Percentiles rank a stretch among this genome's conserved stretches.
phyloP scores from a whole-genome alignment of 1,284 basidiomycete genomes.

The Macrocybe sp. region DNA sequence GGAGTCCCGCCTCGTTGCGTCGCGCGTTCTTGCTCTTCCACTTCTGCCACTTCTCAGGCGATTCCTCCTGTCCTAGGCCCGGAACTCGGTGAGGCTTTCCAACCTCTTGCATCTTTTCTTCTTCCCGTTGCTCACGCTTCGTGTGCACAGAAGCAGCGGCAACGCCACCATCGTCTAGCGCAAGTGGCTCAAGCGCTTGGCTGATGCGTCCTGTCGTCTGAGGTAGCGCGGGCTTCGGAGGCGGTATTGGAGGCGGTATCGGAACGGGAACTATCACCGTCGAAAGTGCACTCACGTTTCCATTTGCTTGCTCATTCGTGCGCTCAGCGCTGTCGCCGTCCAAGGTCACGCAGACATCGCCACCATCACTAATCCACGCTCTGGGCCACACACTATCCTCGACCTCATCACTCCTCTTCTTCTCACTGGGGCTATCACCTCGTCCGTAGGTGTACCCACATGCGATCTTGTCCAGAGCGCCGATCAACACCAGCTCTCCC shows the following conservation, averaged over 20 bases:
- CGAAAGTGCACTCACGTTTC: too few relatives aligned
- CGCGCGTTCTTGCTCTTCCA: conserved; percentile 4
- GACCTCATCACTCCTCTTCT: conserved; percentile 2
- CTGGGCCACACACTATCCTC: conserved; percentile 11
- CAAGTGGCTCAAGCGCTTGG: too few relatives aligned
- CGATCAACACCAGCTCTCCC: conserved; percentile 10
- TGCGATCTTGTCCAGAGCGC: conserved; percentile 9
- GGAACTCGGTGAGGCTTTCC: background rate
- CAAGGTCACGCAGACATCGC: conserved; percentile 3
- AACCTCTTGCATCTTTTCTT: background rate
- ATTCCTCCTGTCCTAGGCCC: too few relatives aligned
- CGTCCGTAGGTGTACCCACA: conserved; percentile 5
- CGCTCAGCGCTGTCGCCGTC: too few relatives aligned
- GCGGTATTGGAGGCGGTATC: too few relatives aligned
- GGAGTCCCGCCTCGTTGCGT: conserved; percentile 10
- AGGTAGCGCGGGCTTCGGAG: too few relatives aligned
- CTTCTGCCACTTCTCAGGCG: background rate
- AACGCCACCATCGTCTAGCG: background rate
- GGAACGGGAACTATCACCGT: too few relatives aligned
- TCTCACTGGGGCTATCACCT: conserved; percentile 4
- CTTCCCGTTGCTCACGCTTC: background rate
- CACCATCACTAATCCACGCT: conserved; percentile 16
- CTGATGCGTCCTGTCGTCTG: too few relatives aligned
- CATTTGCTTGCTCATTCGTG: too few relatives aligned
- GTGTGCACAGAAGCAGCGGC: too few relatives aligned